A percentile compares a stretch with the other conserved stretches of the same genome.
Evolutionary conservation across 495 filamentous ascomycete genomes (phyloP).

Genomic region (Aspergillus affinis): DNA sequence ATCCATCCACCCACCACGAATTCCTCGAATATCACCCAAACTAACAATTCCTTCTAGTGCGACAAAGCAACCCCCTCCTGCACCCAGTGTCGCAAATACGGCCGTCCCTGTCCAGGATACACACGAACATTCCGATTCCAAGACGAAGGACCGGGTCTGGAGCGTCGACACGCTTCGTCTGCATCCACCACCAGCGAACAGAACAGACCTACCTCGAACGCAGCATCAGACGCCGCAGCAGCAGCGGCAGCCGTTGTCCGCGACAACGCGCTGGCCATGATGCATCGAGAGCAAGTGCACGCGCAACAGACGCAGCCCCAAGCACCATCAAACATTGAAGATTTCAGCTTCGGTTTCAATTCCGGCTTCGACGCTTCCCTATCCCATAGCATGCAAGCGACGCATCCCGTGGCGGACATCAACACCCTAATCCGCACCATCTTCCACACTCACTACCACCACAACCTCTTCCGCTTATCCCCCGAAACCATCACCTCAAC

Average conservation of each 20-base stretch:
- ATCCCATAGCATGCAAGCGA: no score
- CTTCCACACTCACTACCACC: slow-evolving; percentile 7
- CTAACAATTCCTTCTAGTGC: slow-evolving; percentile 21
- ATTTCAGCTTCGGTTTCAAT: no score
- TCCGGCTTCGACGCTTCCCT: no score
- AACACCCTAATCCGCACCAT: neutral
- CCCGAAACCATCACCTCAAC: no score
- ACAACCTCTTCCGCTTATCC: neutral
- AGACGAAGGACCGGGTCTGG: slow-evolving; percentile 36
- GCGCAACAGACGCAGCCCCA: neutral
- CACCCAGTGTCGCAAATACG: slow-evolving; percentile 36
- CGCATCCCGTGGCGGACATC: neutral
- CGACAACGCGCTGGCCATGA: slow-evolving; percentile 27
- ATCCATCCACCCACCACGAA: neutral
- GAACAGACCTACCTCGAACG: slow-evolving; percentile 2
- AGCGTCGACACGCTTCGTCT: slow-evolving; percentile 20
- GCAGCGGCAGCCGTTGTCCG: slow-evolving; percentile 27
- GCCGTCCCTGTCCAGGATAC: slow-evolving; percentile 39
- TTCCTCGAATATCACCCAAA: neutral
- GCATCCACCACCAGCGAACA: neutral
- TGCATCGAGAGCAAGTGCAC: slow-evolving; percentile 11
- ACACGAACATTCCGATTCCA: slow-evolving; percentile 36
- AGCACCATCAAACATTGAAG: neutral
- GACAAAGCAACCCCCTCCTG: slow-evolving; percentile 36
- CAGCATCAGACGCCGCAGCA: slow-evolving; percentile 14